Base-by-base conservation (phyloP, 306 rosid genomes). In the Casuarina glauca region DNA sequence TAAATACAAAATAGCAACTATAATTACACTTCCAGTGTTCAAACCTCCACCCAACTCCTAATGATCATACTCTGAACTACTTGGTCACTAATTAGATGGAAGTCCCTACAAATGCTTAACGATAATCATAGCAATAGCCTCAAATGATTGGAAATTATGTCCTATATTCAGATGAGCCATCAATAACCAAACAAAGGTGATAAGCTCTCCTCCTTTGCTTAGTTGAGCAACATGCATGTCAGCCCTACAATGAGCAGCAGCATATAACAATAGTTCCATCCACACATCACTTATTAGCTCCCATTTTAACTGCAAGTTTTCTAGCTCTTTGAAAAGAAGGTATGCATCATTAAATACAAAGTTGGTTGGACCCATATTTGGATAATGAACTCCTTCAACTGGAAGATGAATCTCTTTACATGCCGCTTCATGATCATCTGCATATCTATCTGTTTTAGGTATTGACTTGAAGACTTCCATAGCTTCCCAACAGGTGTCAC, bases 221-320 rank as follows among this genome's bases (percentile, higher is more conserved):
- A 26, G 32, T 26, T 26, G 32, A 26, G 32, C 32, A 26, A 26
- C 83, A 57, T 80, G 83, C 39, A 39, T 20, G n/a, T 74, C 52
- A 5, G 83, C 78, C 38, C 83, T 67, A 58, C 77, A 80, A 57
- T 80, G 72, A 26, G 55, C 42, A 0, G 83, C 79, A 3, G 77
- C 55, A 68, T 66, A 80, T 19, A 70, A 67, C 60, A 74, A 20
- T 64, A 74, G 39, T 10, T 20, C 16, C n/a, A 54, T 54, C 61
- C 32, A 26, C 32, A 26, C 32, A 26, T 54, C 4, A 26, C 32
- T 26, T 26, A 26, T 26, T 26, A 26, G 32, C 32, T 26, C 32
- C 1, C 32, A 26, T 26, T 54, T 20, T 20, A 20, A 20, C 26
- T 20, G 26, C 26, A 20, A 20, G 26, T 20, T 20, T 20, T 20